Conservation (phyloP, 1,139 yeast species). For the Lizanozyma gosingica region DNA sequence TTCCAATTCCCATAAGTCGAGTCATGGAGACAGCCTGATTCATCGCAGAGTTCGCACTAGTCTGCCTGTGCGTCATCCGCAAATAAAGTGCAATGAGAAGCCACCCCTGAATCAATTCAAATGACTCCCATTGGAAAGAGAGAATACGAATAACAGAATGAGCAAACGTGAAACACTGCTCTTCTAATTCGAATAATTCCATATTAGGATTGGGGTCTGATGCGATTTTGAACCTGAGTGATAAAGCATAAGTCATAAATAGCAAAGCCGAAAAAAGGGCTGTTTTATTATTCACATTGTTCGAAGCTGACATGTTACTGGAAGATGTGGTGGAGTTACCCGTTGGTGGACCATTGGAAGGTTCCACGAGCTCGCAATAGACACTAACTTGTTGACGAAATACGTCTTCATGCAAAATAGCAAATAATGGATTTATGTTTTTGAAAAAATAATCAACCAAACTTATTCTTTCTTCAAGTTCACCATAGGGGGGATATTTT, state of each 20-base stretch:
- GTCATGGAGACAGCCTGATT: slow-evolving; percentile 48
- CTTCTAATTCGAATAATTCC: slow-evolving; percentile 33
- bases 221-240: slow-evolving; percentile 45
- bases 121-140: slow-evolving; percentile 60
- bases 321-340: not conserved
- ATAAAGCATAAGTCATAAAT: slow-evolving; percentile 40
- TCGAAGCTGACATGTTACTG: not conserved
- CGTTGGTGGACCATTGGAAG: slow-evolving; percentile 1
- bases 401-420: slow-evolving; percentile 46
- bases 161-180: slow-evolving; percentile 42
- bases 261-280: slow-evolving; percentile 45
- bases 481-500: not conserved
- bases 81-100: slow-evolving; percentile 44
- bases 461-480: slow-evolving; percentile 6
- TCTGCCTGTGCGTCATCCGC: slow-evolving; percentile 49
- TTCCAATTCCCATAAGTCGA: slow-evolving; percentile 40
- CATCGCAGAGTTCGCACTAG: slow-evolving; percentile 43
- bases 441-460: slow-evolving; percentile 35
- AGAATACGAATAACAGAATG: slow-evolving; percentile 38
- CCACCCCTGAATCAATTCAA: slow-evolving; percentile 61
- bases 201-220: slow-evolving; percentile 5
- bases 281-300: slow-evolving; percentile 19
- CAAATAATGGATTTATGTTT: slow-evolving; percentile 47
- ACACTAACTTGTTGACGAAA: slow-evolving; percentile 43
- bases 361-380: slow-evolving; percentile 15